A percentile compares a stretch with the other conserved stretches of the same genome.
phyloP scores from a whole-genome alignment of 257 asterid species.

The Cruciata laevipes region DNA sequence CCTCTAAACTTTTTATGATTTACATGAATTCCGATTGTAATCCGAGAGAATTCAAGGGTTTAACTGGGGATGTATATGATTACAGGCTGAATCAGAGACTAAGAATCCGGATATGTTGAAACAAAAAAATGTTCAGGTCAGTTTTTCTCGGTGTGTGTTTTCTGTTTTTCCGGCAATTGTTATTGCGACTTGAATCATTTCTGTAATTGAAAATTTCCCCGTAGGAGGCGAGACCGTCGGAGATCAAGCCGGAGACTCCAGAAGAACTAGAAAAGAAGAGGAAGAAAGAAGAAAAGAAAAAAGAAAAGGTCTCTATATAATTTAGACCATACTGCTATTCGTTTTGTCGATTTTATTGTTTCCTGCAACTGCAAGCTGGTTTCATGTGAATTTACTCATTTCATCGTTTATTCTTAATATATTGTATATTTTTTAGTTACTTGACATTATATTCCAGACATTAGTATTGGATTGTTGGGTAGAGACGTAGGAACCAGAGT shows the following conservation, averaged over 20 bases:
- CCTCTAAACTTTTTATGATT: neutral
- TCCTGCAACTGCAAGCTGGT: neutral
- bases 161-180: neutral
- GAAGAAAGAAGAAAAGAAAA: slow-evolving; percentile 96
- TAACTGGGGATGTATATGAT: neutral
- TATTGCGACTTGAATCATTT: neutral
- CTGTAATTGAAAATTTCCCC: neutral
- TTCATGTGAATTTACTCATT: neutral
- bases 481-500: neutral
- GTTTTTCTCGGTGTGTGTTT: neutral
- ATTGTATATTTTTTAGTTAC: neutral
- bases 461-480: neutral
- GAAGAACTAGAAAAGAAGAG: slow-evolving; percentile 80
- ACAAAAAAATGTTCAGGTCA: slow-evolving; percentile 10
- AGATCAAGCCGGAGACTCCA: slow-evolving; percentile 44
- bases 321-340: neutral
- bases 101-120: slow-evolving; percentile 15
- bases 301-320: slow-evolving; percentile 58
- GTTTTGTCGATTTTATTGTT: neutral
- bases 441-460: neutral
- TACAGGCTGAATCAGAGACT: slow-evolving; percentile 16
- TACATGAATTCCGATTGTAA: neutral
- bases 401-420: neutral
- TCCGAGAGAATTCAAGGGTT: neutral
- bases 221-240: slow-evolving; percentile 31